Evolutionary conservation across 257 asterid genomes (phyloP).

Genomic region (Misopates orontium): DNA sequence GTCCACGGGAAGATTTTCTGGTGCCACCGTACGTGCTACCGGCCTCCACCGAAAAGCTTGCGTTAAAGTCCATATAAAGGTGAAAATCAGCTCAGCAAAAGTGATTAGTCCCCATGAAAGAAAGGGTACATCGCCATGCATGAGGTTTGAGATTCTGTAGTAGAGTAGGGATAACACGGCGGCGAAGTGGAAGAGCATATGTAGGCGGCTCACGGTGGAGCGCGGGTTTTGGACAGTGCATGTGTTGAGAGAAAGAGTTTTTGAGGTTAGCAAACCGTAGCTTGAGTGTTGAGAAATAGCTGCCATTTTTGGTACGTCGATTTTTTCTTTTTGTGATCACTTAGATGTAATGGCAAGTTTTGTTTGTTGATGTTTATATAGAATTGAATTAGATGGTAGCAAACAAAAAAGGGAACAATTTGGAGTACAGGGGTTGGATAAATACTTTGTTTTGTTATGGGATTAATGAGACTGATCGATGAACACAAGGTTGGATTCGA

Average conservation of each 20-base stretch:
- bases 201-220: constrained; percentile 55
- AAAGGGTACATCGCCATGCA: constrained; percentile 35
- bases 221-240: constrained; percentile 67
- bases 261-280: neutral
- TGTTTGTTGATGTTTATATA: constrained; percentile 26
- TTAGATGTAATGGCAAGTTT: neutral
- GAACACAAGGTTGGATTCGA: constrained; percentile 12
- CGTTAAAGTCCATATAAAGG: constrained; percentile 52
- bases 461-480: neutral
- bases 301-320: constrained; percentile 26
- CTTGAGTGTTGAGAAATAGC: constrained; percentile 31
- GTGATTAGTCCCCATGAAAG: constrained; percentile 59
- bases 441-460: constrained; percentile 20
- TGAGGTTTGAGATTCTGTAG: constrained; percentile 54
- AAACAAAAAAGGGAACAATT: constrained; percentile 40
- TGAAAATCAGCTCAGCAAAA: constrained; percentile 53
- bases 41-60: constrained; percentile 86
- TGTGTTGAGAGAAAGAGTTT: constrained; percentile 41
- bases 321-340: neutral
- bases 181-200: constrained; percentile 52
- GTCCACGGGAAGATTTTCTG: constrained; percentile 56
- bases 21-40: constrained; percentile 56
- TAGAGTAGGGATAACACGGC: constrained; percentile 54
- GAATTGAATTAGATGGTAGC: constrained; percentile 14
- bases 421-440: constrained; percentile 6